Evolutionary conservation across 257 asterid genomes (phyloP), one percentile per base, ranked within the genome.

Genomic region (Phtheirospermum japonicum): DNA sequence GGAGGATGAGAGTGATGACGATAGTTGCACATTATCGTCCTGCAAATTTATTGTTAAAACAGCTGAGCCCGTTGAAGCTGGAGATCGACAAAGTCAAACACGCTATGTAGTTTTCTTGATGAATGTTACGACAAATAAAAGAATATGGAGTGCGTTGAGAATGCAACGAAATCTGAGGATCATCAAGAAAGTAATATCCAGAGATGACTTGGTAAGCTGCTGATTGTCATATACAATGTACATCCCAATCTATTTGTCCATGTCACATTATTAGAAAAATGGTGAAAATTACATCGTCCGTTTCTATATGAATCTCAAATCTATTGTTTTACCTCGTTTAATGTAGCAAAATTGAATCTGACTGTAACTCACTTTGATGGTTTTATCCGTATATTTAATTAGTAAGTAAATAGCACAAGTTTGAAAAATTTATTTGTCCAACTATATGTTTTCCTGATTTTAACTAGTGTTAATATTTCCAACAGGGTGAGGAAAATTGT

Each of bases 81-180:
- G 16, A 20, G 67, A 23, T 66, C 30, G 52, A 1, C 14, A 36
- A 39, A 12, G 16, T 4, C 45, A 45, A 31, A 53, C 72, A 17
- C 36, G 73, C 4, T 77, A 66, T 37, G 77, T 82, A 16, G 73
- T 82, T 76, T 81, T 26, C 71, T 53, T 86, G 75, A 55, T 18
- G 19, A 84, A 84, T 50, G 19, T 77, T 5, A 55, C 71, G 1
- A 46, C 85, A 0, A 53, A 77, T 6, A 70, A 65, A 59, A 70
- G 86, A 36, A 74, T 84, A 33, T 84, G 95, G 95, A 71, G 69
- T 19, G 76, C 76, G 0, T 16, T 84, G 61, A 28, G 23, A 33
- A 74, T 65, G 86, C 68, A 64, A 0, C 65, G 36, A 28, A 82
- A 80, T 58, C 57, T 74, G 30, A 58, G n/a, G 6, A 53, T 80